These are phyloP conservation scores for Alternaria gansuensis DNA, from an alignment of 2,329 filamentous ascomycete species.

Conservation along the genomic window DNA sequence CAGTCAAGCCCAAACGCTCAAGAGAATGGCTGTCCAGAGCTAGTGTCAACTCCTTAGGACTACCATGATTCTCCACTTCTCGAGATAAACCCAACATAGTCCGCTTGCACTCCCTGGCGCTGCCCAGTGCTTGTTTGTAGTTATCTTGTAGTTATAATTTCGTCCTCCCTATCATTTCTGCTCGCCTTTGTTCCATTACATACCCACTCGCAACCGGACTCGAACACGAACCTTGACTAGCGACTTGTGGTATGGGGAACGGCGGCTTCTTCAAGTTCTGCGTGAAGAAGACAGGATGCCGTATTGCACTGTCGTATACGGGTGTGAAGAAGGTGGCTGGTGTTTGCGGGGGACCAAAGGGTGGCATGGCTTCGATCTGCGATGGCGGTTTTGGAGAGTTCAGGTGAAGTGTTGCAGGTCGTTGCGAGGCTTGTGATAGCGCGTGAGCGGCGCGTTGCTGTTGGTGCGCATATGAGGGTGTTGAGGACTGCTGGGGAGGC, in stretches of 20 bases:
- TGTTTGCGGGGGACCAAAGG: slow-evolving; percentile 31
- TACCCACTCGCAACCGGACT: slow-evolving; percentile 59
- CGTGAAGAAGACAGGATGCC: slow-evolving; percentile 82
- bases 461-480: slow-evolving; percentile 37
- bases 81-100: not conserved
- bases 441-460: slow-evolving; percentile 38
- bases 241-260: slow-evolving; percentile 52
- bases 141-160: slow-evolving; percentile 38
- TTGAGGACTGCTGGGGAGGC: slow-evolving; percentile 36
- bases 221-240: slow-evolving; percentile 51
- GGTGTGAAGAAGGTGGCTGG: slow-evolving; percentile 29
- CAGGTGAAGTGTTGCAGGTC: slow-evolving; percentile 1
- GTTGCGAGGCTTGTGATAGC: slow-evolving; percentile 18
- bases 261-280: slow-evolving; percentile 67
- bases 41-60: not conserved
- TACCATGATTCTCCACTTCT: not conserved
- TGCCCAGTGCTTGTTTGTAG: slow-evolving; percentile 6
- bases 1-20: not conserved
- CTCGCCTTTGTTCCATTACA: slow-evolving; percentile 42
- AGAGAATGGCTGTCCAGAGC: not conserved
- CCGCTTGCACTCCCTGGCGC: slow-evolving; percentile 5
- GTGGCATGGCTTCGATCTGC: slow-evolving; percentile 63
- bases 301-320: slow-evolving; percentile 65
- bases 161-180: slow-evolving; percentile 28
- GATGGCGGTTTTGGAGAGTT: slow-evolving; percentile 43